phyloP scores from a whole-genome alignment of 2,329 filamentous ascomycete genomes.

The Nothomitra cinnamomea region DNA sequence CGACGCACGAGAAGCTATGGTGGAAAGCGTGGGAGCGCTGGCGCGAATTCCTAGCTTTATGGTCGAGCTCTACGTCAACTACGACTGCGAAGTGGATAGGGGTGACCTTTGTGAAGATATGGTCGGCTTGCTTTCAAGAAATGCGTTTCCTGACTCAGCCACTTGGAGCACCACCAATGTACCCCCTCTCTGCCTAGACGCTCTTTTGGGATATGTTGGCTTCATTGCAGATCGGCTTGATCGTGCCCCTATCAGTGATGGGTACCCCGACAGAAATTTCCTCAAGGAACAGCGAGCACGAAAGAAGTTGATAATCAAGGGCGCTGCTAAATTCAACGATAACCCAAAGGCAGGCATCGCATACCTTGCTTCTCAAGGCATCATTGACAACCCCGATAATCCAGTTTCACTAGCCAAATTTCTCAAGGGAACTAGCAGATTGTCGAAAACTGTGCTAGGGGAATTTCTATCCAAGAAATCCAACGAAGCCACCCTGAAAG shows the following conservation, averaged over 20 bases:
- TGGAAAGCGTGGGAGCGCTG: conserved; percentile 84
- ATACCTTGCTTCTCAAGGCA: conserved; percentile 68
- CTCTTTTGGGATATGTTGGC: conserved; percentile 77
- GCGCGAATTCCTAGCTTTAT: conserved; percentile 89
- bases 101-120: conserved; percentile 90
- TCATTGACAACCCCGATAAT: conserved; percentile 61
- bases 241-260: conserved; percentile 36
- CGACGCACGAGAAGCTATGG: conserved; percentile 94
- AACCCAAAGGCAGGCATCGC: conserved; percentile 78
- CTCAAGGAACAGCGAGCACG: conserved; percentile 57
- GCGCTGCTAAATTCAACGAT: conserved; percentile 85
- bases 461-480: conserved; percentile 86
- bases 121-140: conserved; percentile 79
- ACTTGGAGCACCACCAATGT: conserved; percentile 99
- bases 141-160: conserved; percentile 89
- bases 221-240: conserved; percentile 78
- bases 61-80: conserved; percentile 92
- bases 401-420: conserved; percentile 71
- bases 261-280: conserved; percentile 44
- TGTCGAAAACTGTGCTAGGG: conserved; percentile 81
- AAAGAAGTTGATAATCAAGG: conserved; percentile 80
- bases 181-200: conserved; percentile 83
- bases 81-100: conserved; percentile 86
- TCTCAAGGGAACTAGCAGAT: conserved; percentile 66
- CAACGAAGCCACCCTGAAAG: conserved; percentile 69